Conservation (phyloP, 768 basidiomycete species). For the Agrocybe pediades region DNA sequence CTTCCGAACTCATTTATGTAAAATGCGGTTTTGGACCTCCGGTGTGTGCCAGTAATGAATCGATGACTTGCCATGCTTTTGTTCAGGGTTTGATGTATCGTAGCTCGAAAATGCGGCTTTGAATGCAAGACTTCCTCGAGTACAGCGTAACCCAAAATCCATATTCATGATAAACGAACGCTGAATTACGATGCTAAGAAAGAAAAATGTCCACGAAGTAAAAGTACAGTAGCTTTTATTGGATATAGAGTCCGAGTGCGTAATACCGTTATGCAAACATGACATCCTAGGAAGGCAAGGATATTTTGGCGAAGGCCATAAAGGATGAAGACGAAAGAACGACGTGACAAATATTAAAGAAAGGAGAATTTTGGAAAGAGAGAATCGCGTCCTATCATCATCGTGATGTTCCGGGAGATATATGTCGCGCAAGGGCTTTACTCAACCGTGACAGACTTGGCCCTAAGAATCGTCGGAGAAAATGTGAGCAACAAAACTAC, state of each 20-base stretch:
- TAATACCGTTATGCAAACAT: conserved; percentile 9
- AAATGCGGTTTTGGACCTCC: too few relatives aligned
- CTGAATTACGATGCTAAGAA: not conserved
- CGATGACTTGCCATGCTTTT: too few relatives aligned
- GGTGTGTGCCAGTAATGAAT: too few relatives aligned
- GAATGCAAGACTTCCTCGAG: too few relatives aligned
- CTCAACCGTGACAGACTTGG: conserved; percentile 78
- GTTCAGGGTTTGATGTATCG: too few relatives aligned
- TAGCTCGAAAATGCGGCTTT: too few relatives aligned
- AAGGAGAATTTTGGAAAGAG: conserved; percentile 1
- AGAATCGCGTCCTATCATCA: conserved; percentile 7
- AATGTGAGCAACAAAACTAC: conserved; percentile 12
- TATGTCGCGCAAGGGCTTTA: conserved; percentile 30
- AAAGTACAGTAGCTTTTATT: conserved; percentile 29
- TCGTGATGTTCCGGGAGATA: not conserved
- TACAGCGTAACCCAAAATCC: too few relatives aligned
- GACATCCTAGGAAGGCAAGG: conserved; percentile 5
- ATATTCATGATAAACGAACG: too few relatives aligned
- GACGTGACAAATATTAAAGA: not conserved
- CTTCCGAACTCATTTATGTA: too few relatives aligned
- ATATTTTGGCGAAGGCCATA: not conserved
- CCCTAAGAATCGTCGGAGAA: conserved; percentile 38
- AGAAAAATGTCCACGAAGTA: conserved; percentile 20
- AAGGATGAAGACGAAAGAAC: not conserved
- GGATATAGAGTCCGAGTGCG: conserved; percentile 5